A percentile compares a stretch with the other conserved stretches of the same genome.
phyloP scores from a whole-genome alignment of 2,329 filamentous ascomycete species.

The Pseudogymnoascus sp. region DNA sequence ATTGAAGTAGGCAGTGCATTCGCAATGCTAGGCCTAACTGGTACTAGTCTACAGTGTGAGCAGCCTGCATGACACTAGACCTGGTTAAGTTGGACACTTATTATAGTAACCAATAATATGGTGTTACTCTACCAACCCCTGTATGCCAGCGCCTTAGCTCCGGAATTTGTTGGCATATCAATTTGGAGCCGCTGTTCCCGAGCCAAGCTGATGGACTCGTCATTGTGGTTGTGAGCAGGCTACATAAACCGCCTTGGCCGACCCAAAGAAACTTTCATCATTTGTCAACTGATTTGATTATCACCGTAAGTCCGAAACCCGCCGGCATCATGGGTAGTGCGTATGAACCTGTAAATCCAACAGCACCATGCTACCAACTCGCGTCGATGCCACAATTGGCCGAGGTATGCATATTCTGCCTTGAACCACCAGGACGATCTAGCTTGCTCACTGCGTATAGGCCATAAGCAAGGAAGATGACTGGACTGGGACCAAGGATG shows the following conservation, averaged over 20 bases:
- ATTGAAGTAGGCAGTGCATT: neutral
- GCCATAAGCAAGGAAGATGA: constrained; percentile 35
- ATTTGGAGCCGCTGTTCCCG: neutral
- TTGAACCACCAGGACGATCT: constrained; percentile 15
- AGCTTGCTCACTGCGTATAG: constrained; percentile 29
- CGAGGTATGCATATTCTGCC: constrained; percentile 28
- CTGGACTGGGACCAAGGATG: constrained; percentile 40
- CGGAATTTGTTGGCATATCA: neutral
- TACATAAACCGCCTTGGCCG: neutral
- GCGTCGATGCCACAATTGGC: constrained; percentile 32
- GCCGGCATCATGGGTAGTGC: constrained; percentile 21
- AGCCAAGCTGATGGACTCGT: neutral
- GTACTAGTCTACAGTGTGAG: constrained; percentile 23
- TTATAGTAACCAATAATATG: neutral
- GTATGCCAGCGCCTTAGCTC: neutral
- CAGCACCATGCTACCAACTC: constrained; percentile 26
- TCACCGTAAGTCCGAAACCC: neutral
- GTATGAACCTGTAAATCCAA: constrained; percentile 17
- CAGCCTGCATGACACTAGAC: constrained; percentile 32
- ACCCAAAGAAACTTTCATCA: neutral
- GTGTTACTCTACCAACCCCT: neutral
- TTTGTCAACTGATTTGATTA: neutral
- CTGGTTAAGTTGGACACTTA: constrained; percentile 11
- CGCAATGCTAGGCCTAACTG: neutral
- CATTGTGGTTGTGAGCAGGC: neutral